Conservation (phyloP, 2,329 filamentous ascomycete species). For the Nothophoma quercina region DNA sequence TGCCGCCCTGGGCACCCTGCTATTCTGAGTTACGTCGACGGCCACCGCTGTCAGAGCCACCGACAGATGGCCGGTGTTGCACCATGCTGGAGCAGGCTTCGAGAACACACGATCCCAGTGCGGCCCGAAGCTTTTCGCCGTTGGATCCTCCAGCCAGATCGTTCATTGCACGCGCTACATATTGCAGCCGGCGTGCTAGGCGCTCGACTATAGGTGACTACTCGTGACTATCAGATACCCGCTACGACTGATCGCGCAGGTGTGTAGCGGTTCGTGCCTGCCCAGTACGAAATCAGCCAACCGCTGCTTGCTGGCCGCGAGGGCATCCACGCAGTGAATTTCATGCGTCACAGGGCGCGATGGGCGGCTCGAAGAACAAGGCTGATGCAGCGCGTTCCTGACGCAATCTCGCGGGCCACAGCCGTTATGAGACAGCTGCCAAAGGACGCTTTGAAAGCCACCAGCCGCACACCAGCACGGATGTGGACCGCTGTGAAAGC, state of each 20-base stretch:
- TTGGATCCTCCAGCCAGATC: conserved; percentile 47
- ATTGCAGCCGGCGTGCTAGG: conserved; percentile 39
- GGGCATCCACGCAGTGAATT: conserved; percentile 29
- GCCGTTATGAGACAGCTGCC: conserved; percentile 47
- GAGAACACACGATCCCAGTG: conserved; percentile 49
- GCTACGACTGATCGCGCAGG: conserved; percentile 47
- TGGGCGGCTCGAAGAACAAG: conserved; percentile 50
- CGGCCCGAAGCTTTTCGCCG: conserved; percentile 50
- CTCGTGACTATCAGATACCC: conserved; percentile 13
- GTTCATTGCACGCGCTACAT: conserved; percentile 28
- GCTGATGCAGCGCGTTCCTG: conserved; percentile 53
- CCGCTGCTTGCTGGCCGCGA: conserved; percentile 30
- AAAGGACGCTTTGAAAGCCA: conserved; percentile 36
- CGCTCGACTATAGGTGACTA: conserved; percentile 27
- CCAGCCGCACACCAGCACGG: conserved; percentile 32
- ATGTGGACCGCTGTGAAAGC: conserved; percentile 24
- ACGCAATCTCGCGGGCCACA: conserved; percentile 50
- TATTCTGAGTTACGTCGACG: conserved; percentile 33
- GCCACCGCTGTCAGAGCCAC: conserved; percentile 43
- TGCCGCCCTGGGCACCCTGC: conserved; percentile 14
- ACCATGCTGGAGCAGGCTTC: conserved; percentile 44
- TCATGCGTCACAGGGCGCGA: conserved; percentile 45
- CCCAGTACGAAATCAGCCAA: conserved; percentile 35
- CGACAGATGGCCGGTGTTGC: conserved; percentile 35
- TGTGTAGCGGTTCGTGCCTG: conserved; percentile 40